phyloP scores from a whole-genome alignment of 2,329 filamentous ascomycete genomes.

The Clonostachys sp. region DNA sequence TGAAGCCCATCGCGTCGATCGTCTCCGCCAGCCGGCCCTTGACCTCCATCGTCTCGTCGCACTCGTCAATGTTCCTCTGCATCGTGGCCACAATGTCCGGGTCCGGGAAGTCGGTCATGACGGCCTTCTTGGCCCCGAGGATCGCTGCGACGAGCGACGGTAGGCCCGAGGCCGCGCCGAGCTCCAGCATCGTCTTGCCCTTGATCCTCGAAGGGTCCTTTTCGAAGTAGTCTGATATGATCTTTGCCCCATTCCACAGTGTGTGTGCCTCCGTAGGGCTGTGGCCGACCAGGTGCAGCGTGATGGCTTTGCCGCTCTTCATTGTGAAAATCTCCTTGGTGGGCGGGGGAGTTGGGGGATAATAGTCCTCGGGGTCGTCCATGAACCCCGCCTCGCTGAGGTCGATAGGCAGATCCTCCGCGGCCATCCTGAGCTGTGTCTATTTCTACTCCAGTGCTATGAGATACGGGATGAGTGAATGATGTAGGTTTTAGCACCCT shows the following conservation, averaged over 20 bases:
- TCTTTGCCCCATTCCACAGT: constrained; percentile 85
- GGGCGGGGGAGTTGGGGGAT: constrained; percentile 70
- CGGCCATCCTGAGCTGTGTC: no score
- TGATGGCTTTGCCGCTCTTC: constrained; percentile 58
- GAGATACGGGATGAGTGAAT: no score
- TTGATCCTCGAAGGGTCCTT: constrained; percentile 58
- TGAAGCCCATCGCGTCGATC: constrained; percentile 65
- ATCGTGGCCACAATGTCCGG: constrained; percentile 77
- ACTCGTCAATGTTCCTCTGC: constrained; percentile 65
- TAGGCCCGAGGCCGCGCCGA: constrained; percentile 83
- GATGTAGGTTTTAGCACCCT: no score
- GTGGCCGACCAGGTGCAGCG: constrained; percentile 77
- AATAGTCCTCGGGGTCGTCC: constrained; percentile 76
- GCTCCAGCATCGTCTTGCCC: constrained; percentile 72
- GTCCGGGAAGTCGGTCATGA: constrained; percentile 89
- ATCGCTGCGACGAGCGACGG: constrained; percentile 75
- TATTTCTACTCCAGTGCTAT: no score
- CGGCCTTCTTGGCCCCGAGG: constrained; percentile 64
- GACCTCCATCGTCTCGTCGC: constrained; percentile 29
- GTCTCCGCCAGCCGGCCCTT: constrained; percentile 19
- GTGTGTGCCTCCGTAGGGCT: constrained; percentile 87
- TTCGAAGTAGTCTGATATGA: constrained; percentile 76
- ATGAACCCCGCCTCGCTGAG: constrained; percentile 55
- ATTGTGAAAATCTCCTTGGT: constrained; percentile 70
- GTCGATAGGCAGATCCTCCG: constrained; percentile 11